Evolutionary conservation across 768 basidiomycete genomes (phyloP).

Genomic region (Suillus occidentalis): DNA sequence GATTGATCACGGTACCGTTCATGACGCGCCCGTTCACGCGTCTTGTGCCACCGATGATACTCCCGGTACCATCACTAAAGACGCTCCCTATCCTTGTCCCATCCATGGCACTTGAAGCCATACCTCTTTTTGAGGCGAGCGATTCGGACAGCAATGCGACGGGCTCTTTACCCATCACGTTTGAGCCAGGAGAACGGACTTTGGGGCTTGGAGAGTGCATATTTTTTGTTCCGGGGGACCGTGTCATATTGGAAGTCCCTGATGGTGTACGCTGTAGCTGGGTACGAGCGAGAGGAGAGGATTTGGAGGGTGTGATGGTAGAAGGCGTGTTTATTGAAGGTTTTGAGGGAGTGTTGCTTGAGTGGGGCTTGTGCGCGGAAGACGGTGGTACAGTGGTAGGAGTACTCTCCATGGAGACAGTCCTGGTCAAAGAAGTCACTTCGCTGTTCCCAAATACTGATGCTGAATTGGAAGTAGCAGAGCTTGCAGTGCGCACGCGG

Average conservation of each 20-base stretch:
- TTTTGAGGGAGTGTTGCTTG: conserved; percentile 32
- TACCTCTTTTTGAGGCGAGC: not conserved
- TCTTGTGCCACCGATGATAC: not conserved
- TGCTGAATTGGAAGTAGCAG: conserved; percentile 2
- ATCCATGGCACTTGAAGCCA: not conserved
- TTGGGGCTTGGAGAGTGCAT: conserved; percentile 1
- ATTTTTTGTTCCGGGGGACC: conserved; percentile 13
- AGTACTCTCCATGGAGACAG: not conserved
- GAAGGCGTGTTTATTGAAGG: conserved; percentile 22
- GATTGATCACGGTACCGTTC: conserved; percentile 20
- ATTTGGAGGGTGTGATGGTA: conserved; percentile 21
- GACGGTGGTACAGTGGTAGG: conserved; percentile 19
- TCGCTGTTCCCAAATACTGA: not conserved
- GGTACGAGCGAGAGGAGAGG: conserved; percentile 12
- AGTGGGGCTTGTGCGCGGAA: conserved; percentile 37
- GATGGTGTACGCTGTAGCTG: conserved; percentile 22
- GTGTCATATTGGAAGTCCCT: conserved; percentile 12
- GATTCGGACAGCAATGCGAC: conserved; percentile 21
- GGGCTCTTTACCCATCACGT: conserved; percentile 7
- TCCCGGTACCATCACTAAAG: not conserved
- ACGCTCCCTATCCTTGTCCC: not conserved
- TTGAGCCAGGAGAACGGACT: not conserved
- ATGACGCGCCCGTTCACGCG: conserved; percentile 9
- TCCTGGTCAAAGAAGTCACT: too few species aligned
- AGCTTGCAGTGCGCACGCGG: not conserved